Evolutionary conservation across 257 asterid genomes (phyloP), one percentile per base, ranked within the genome.

Genomic region (Knoxia roxburghii): DNA sequence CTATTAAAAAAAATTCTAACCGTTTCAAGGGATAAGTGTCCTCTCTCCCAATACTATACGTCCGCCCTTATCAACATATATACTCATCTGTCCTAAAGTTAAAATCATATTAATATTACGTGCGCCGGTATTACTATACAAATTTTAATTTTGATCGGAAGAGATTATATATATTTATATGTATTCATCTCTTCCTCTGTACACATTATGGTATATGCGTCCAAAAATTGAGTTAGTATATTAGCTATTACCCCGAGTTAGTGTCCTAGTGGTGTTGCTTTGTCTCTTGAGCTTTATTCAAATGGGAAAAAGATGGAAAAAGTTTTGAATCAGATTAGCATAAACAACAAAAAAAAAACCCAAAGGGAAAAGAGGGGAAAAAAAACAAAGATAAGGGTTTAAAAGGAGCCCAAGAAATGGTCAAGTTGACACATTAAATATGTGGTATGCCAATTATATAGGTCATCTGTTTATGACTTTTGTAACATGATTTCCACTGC

Each of bases 281-380:
- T 55, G 59, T 64, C 55, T 33, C 30, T 33, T n/a, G 50, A 51
- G 61, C 70, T 66, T 66, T 66, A 54, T 35, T 49, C 61, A 39
- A 33, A 30, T 46, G 68, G 67, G 43, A 71, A 60, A n/a, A 71
- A 39, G 54, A 61, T 50, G 29, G 69, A 17, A 65, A 72, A 80
- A 76, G 77, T 53, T 83, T 63, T 76, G 74, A 78, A 83, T 83
- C 90, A 67, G 89, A 85, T 84, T 80, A 80, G 86, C 88, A 83
- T 76, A 73, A 65, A 7, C n/a, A n/a, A n/a, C n/a, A n/a, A n/a
- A n/a, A n/a, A n/a, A n/a, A n/a, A n/a, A 57, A 13, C 61, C 58
- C 59, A 55, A 80, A 68, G 70, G 62, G 48, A 73, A 78, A 80
- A 70, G 57, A 55, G 64, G 61, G 76, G 83, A 70, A 70, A 78